phyloP scores from a whole-genome alignment of 2,329 filamentous ascomycete genomes.

The Colletotrichum higginsianum region DNA sequence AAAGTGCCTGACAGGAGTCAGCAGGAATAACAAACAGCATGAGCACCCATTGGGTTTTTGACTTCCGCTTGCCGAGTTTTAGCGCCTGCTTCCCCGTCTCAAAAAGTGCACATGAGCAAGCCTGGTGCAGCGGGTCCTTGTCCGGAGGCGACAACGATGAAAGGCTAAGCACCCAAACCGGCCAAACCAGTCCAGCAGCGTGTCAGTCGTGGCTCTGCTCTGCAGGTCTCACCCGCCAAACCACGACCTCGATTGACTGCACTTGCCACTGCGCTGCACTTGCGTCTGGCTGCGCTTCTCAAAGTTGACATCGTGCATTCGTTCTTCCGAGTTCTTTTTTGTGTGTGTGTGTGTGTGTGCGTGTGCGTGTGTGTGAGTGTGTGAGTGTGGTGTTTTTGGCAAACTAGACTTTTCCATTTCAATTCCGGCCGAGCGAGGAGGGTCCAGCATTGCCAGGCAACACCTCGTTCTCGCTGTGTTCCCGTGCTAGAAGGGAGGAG shows the following conservation, averaged over 20 bases:
- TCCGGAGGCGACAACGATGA: slow-evolving; percentile 35
- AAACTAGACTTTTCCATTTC: not conserved
- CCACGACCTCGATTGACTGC: not conserved
- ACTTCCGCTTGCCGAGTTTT: slow-evolving; percentile 57
- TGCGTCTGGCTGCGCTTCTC: not conserved
- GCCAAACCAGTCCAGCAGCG: slow-evolving; percentile 28
- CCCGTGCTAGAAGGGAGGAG: not conserved
- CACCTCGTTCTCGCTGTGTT: not conserved
- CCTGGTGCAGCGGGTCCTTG: slow-evolving; percentile 57
- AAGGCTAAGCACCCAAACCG: slow-evolving; percentile 37
- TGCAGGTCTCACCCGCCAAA: slow-evolving; percentile 13
- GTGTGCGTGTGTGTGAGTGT: too few relatives aligned
- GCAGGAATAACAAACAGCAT: slow-evolving; percentile 10
- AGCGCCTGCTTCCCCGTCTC: slow-evolving; percentile 58
- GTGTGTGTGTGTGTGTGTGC: too few relatives aligned
- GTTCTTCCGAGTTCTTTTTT: not conserved
- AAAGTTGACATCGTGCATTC: not conserved
- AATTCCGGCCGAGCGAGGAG: not conserved
- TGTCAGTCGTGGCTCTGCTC: slow-evolving; percentile 11
- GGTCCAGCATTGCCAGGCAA: too few relatives aligned
- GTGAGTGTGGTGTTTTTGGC: too few relatives aligned
- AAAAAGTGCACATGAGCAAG: slow-evolving; percentile 64
- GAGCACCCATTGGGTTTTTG: slow-evolving; percentile 42
- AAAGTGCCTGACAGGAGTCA: slow-evolving; percentile 17
- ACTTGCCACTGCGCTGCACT: slow-evolving; percentile 8